Conservation (phyloP, 768 basidiomycete genomes). For the Mycena epipterygia region DNA sequence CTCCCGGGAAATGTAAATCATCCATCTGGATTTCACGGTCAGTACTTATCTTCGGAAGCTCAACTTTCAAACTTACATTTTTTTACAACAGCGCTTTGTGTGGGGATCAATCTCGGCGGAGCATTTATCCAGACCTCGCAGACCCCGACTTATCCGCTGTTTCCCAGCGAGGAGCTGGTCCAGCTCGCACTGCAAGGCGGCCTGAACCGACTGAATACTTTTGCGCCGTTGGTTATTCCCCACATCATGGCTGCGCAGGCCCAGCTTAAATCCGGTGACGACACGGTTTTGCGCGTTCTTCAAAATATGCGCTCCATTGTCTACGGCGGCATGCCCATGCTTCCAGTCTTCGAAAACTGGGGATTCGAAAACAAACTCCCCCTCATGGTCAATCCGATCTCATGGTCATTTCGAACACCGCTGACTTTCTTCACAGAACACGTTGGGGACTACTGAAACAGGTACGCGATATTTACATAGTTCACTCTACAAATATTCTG, state of each 20-base stretch:
- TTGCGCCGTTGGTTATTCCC: neutral
- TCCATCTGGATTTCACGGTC: neutral
- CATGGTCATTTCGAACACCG: neutral
- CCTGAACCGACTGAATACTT: neutral
- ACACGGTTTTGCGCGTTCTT: neutral
- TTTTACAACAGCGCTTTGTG: neutral
- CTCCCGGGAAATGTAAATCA: neutral
- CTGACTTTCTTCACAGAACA: neutral
- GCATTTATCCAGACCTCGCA: neutral
- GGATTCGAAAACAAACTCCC: neutral
- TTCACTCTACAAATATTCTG: neutral
- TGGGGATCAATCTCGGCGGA: neutral
- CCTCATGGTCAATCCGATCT: neutral
- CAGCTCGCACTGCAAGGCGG: neutral
- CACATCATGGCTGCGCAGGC: neutral
- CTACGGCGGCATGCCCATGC: neutral
- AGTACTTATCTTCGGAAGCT: neutral
- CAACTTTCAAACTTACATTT: neutral
- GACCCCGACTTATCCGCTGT: neutral
- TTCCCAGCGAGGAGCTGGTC: neutral
- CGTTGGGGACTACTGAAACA: neutral
- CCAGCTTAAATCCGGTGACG: neutral
- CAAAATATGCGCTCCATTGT: conserved; percentile 2
- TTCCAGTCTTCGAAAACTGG: neutral
- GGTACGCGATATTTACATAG: neutral